A percentile compares a stretch with the other conserved stretches of the same genome.
Evolutionary conservation across 225 moss, liverwort and hornwort species (phyloP).

Genomic region (Pseudisothecium myosuroides): DNA sequence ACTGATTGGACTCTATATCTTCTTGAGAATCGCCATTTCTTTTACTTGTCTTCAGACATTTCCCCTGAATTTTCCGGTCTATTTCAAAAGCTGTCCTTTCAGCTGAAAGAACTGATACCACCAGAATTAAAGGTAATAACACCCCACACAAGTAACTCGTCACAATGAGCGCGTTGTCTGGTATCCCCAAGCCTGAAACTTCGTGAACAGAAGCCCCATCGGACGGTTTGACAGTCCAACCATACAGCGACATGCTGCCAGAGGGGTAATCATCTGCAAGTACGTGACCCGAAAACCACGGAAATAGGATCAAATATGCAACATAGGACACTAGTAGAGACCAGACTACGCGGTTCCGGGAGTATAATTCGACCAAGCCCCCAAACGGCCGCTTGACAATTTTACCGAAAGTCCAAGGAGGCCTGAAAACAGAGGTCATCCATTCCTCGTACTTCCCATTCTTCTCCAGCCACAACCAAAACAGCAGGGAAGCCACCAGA

Average conservation of each 20-base stretch:
- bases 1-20: too few species aligned
- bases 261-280: slow-evolving; percentile 78
- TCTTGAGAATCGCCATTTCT: neutral
- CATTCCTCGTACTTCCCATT: slow-evolving; percentile 42
- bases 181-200: slow-evolving; percentile 25
- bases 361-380: slow-evolving; percentile 44
- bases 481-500: slow-evolving; percentile 39
- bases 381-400: slow-evolving; percentile 42
- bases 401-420: slow-evolving; percentile 20
- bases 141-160: slow-evolving; percentile 7
- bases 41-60: neutral
- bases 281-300: slow-evolving; percentile 79
- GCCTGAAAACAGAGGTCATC: slow-evolving; percentile 44
- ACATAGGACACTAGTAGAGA: slow-evolving; percentile 20
- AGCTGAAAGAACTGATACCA: slow-evolving; percentile 1
- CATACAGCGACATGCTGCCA: slow-evolving; percentile 60
- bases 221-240: slow-evolving; percentile 77
- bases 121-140: slow-evolving; percentile 5
- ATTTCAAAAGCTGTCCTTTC: slow-evolving; percentile 35
- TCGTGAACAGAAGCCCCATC: slow-evolving; percentile 8
- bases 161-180: slow-evolving; percentile 6
- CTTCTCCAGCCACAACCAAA: slow-evolving; percentile 20
- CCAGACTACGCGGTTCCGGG: slow-evolving; percentile 47
- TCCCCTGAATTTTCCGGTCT: neutral
- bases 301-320: slow-evolving; percentile 39